Base-by-base conservation (phyloP, 2,329 filamentous ascomycete genomes). In the Xylaria sp. region DNA sequence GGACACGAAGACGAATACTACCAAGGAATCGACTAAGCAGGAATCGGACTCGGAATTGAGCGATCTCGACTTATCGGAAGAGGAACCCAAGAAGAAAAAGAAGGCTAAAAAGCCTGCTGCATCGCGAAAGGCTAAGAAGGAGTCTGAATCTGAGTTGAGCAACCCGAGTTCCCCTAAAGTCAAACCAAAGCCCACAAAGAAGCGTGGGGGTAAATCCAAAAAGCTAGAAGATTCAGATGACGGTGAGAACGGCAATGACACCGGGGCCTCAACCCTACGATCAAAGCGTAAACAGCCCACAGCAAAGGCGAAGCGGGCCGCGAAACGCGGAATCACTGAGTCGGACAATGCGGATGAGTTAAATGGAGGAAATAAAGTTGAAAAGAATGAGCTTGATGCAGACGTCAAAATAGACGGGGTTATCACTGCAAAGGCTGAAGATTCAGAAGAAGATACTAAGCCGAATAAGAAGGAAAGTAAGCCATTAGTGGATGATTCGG, bases 391-490 rank as follows among this genome's bases (percentile, higher is more conserved):
- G 30, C n/a, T 18, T 4, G 68, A 70, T 30, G 62, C n/a, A 18
- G 65, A 70, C 30, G 18, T n/a, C n/a, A 66, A 69, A 34, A 63
- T 59, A 25, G 69, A 71, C 3, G 60, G 41, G 7, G 58, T 63
- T 34, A 23, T 60, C 13, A 10, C 46, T 53, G 36, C 73, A 70
- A 83, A 79, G 73, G 80, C 57, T 7, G 72, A 75, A 60, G 70
- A 73, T 75, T 69, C 73, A 39, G 73, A 79, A 69, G 72, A 80
- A 78, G 72, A 80, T 73, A 63, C 76, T 18, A 85, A 85, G 65
- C 34, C 78, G 20, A 84, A 84, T 66, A 48, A 59, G 5, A 41
- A 72, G 41, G 71, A 71, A 30, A 66, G 3, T n/a, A 76, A 77
- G 59, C 56, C 68, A 15, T 46, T 45, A 39, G 67, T 57, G 20